These are phyloP conservation scores for Tricholoma sp. DNA, from an alignment of 768 basidiomycete species.

Conservation along the genomic window DNA sequence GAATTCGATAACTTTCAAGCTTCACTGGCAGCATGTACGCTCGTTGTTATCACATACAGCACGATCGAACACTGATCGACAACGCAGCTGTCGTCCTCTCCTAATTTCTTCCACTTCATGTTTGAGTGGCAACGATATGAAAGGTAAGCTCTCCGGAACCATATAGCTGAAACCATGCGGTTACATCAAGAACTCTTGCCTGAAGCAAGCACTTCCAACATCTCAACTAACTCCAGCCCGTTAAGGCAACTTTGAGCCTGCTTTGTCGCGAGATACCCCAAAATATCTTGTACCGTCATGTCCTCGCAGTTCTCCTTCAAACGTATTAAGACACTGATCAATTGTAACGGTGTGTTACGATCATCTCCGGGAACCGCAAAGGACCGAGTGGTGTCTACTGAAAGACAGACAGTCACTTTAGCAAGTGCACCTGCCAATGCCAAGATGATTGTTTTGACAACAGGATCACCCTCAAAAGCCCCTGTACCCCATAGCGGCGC, in stretches of 20 bases:
- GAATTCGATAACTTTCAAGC: too few species aligned
- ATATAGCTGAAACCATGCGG: neutral
- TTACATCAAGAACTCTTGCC: neutral
- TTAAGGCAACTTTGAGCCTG: conserved; percentile 1
- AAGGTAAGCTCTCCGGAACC: too few species aligned
- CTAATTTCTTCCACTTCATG: neutral
- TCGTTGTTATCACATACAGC: too few species aligned
- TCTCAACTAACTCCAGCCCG: conserved; percentile 1
- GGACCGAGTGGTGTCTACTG: conserved; percentile 17
- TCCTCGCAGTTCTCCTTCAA: neutral
- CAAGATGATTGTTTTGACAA: conserved; percentile 26
- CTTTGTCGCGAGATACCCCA: conserved; percentile 2
- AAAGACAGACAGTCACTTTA: conserved; percentile 18
- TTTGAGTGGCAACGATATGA: neutral
- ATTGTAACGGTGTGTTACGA: neutral
- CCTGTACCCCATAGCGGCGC: conserved; percentile 30
- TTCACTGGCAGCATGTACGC: too few species aligned
- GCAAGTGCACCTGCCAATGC: conserved; percentile 22
- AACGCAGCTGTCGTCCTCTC: too few species aligned
- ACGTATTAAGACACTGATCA: conserved; percentile 1
- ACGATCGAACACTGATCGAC: too few species aligned
- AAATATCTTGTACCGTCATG: conserved; percentile 7
- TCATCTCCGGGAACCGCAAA: neutral
- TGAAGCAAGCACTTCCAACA: neutral
- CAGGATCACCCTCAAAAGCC: conserved; percentile 28